Base-by-base conservation (phyloP, 805 yeast genomes). In the Candida maesae region DNA sequence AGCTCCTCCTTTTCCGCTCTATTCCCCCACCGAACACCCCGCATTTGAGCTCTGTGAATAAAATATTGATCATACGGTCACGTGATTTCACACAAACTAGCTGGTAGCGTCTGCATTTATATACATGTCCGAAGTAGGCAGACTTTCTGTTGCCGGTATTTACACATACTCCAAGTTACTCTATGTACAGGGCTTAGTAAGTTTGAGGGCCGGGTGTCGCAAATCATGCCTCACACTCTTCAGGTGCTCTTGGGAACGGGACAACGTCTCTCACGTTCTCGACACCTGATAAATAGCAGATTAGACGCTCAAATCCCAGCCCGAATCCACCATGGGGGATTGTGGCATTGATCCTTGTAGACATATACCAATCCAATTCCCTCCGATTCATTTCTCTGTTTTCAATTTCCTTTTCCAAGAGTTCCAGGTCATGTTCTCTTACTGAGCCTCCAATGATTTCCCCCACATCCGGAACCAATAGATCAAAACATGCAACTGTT, bases 321-420 rank as follows among this genome's bases (percentile, higher is more conserved):
- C 99, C 99, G 63, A 84, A 93, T 0, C 99, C 99, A 35, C 99
- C 99, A 59, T 91, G 98, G 0, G 97, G 96, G 17, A 81, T 81
- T 3, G 84, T 67, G 0, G 97, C 98, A 51, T 84, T 80, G 46
- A 67, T 67, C 45, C 99, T 70, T 8, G 84, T 68, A 1, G 81
- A 74, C 20, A 82, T 51, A 57, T 90, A 93, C 99, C 99, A 93
- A 23, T 75, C 70, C 60, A 93, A 60, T 2, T 70, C 73, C 3
- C 59, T 55, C 0, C 56, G 35, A 39, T 76, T 73, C 90, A 89
- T 84, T 2, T 65, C 66, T 40, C 84, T 63, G 3, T 56, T 42
- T 7, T 59, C 42, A 61, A 91, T 78, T 44, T 77, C 83, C 1
- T 46, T 46, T 3, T 66, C 50, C 14, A 93, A 63, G 11, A 43